Base-by-base conservation (phyloP, 106 monocot species). In the Alisma plantagoaquatica region DNA sequence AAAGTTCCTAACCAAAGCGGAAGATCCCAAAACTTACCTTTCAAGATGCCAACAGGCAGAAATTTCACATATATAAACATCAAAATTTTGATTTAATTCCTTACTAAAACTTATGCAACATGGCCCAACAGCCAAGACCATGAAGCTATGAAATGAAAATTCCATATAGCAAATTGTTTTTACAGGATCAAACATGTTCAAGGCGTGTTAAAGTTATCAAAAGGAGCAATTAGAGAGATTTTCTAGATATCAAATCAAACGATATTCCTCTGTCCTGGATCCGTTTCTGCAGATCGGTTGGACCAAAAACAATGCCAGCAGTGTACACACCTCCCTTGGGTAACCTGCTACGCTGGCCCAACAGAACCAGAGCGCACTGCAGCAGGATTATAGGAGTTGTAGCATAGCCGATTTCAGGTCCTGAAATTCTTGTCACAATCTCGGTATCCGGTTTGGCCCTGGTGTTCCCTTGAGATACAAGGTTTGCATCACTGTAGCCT, bases 241-340 rank as follows among this genome's bases (percentile, higher is more conserved):
- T 79, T 26, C 60, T 81, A 1, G 89, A 85, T 31, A 89, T 57
- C 43, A 98, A 19, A 21, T 98, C 89, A 33, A 98, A 98, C 27
- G 79, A 82, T 22, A 89, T 81, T 14, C 96, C 89, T 67, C 90
- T 89, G 41, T 78, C 89, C 27, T 85, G 76, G 10, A 89, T 75
- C 24, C 78, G 62, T 63, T 74, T 46, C 48, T 78, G 81, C 27
- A 89, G 84, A 61, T 85, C 69, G 9, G 85, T 78, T 0, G 81
- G 66, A 12, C 89, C 96, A 49, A 89, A 98, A 29, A 90, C 81
- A 28, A 76, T 73, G 14, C 96, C 96, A 0, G 96, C 78, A 1
- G 96, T 46, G 51, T 68, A 79, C 16, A 89, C 78, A 32, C 89
- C 96, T 2, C 94, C 96, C 41, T 71, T 78, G 0, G 89, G 89